Conservation (phyloP, 1,139 yeast species). For the Yamadazyma triangularis region DNA sequence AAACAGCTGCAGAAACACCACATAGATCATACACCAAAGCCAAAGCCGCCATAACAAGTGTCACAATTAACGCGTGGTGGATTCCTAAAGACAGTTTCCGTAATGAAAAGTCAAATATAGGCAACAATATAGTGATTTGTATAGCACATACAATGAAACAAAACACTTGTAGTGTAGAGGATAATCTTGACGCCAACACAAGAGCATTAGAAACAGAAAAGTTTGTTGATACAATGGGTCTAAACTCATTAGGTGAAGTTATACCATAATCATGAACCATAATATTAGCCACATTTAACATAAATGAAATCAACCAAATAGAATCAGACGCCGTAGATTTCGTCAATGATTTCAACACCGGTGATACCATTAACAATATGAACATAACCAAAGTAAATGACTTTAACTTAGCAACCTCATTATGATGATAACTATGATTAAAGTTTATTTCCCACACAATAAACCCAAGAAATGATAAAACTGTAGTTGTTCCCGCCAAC, state of each 20-base stretch:
- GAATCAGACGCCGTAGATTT: slow-evolving; percentile 90
- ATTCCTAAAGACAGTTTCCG: slow-evolving; percentile 27
- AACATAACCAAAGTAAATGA: slow-evolving; percentile 67
- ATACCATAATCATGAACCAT: slow-evolving; percentile 64
- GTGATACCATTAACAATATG: slow-evolving; percentile 73
- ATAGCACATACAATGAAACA: slow-evolving; percentile 74
- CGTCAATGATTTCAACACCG: slow-evolving; percentile 84
- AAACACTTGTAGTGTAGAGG: slow-evolving; percentile 72
- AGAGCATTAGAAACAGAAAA: slow-evolving; percentile 82
- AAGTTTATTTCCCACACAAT: slow-evolving; percentile 11
- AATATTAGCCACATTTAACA: slow-evolving; percentile 67
- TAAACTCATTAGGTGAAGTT: slow-evolving; percentile 28
- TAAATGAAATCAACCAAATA: slow-evolving; percentile 86
- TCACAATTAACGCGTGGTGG: slow-evolving; percentile 30
- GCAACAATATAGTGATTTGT: slow-evolving; percentile 67
- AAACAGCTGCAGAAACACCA: slow-evolving; percentile 26
- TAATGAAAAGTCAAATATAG: slow-evolving; percentile 62
- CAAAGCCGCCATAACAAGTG: slow-evolving; percentile 17
- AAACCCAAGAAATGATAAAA: slow-evolving; percentile 25
- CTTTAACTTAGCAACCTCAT: slow-evolving; percentile 32
- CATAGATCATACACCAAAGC: slow-evolving; percentile 16
- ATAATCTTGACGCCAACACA: slow-evolving; percentile 80
- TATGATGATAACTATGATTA: slow-evolving; percentile 4
- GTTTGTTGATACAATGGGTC: slow-evolving; percentile 75
- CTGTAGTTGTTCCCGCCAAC: slow-evolving; percentile 27